Evolutionary conservation across 768 basidiomycete species (phyloP), one percentile per base, ranked within the genome.

Genomic region (Boletellus sp.): DNA sequence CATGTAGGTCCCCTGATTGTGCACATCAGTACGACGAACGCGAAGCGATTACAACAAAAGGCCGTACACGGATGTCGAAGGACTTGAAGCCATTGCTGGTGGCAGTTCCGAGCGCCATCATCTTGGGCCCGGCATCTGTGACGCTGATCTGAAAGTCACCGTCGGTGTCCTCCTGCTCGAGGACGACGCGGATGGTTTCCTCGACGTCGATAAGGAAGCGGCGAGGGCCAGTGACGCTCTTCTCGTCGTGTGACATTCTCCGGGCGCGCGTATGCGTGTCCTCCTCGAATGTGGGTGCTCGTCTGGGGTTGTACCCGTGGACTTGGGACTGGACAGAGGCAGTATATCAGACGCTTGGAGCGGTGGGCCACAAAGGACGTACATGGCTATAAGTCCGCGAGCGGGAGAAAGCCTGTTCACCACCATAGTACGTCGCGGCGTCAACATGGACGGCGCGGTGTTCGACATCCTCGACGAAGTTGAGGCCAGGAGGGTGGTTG

Each of bases 151-250:
- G 93, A 65, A 95, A 93, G 68, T 97, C 92, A 28, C 88, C 89
- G 55, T 98, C 93, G 13, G 95, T 97, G 65, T 99, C 95, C 66
- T 99, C 95, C 67, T 97, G 95, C 70, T 96, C 93, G 24, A 99
- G 83, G 10, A 98, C 85, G 49, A 96, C 83, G 32, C 94, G 85
- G 62, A 99, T 93, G 28, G 95, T 99, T 70, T 97, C 95, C 62
- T 98, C 95, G 15, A 98, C 95, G 63, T 97, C 95, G 50, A 98
- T 92, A 44, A 98, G 78, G 73, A 95, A 98, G 35, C 94, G 85
- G 37, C 94, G 77, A 3, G 93, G 90, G 0, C 79, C 84, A 0
- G 84, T 76, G 15, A 83, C 78, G 45, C 83, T 82, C 71, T 91
- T 89, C 72, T 95, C 93, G 65, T 97, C 94, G 64, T 96, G 94